These are phyloP conservation scores for Arachis monticola DNA, from an alignment of 331 rosid species.

Conservation along the genomic window DNA sequence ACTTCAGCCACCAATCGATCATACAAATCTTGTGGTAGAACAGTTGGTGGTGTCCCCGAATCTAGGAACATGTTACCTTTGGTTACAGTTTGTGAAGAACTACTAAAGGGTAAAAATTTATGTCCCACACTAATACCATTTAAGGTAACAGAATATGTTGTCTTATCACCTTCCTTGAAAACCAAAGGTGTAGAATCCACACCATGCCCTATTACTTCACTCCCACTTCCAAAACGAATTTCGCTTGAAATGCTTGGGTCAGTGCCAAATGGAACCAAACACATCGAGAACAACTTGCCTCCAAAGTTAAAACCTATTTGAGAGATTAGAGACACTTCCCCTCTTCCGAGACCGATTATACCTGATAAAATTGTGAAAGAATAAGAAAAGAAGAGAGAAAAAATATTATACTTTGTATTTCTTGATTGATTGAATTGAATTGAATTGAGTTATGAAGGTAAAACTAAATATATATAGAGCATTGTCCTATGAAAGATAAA, in stretches of 20 bases:
- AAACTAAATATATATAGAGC: no score
- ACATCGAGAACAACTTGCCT: slow-evolving; percentile 32
- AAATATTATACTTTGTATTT: no score
- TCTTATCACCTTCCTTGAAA: not conserved
- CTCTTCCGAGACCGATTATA: slow-evolving; percentile 31
- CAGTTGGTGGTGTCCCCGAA: slow-evolving; percentile 35
- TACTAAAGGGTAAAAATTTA: not conserved
- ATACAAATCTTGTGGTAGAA: slow-evolving; percentile 9
- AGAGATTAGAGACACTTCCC: slow-evolving; percentile 22
- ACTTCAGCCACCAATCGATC: not conserved
- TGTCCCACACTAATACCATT: slow-evolving; percentile 37
- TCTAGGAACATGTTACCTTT: no score
- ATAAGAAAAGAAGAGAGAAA: no score
- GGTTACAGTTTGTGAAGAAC: not conserved
- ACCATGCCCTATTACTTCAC: slow-evolving; percentile 10
- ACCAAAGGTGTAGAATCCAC: slow-evolving; percentile 38
- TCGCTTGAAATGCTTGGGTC: slow-evolving; percentile 5
- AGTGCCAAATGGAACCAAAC: slow-evolving; percentile 33
- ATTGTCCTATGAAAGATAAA: no score
- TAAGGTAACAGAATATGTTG: slow-evolving; percentile 17
- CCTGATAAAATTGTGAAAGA: no score
- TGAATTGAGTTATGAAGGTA: no score
- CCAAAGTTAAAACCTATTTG: slow-evolving; percentile 30
- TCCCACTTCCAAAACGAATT: slow-evolving; percentile 36
- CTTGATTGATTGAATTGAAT: no score